Base-by-base conservation (phyloP, 2,329 filamentous ascomycete genomes). In the Penicillium glabrum region DNA sequence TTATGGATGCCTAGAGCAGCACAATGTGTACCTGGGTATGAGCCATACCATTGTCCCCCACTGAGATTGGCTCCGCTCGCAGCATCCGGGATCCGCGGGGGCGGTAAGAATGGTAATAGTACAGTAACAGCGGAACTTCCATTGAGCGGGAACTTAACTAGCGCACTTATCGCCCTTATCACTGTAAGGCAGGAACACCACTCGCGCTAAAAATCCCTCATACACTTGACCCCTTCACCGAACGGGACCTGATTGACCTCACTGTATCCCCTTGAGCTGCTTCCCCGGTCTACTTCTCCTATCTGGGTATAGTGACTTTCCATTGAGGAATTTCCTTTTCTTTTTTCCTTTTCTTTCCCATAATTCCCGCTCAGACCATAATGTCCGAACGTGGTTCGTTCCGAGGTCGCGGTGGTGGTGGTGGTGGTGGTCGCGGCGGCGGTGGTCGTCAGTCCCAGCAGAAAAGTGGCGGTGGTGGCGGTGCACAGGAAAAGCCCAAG, bases 401-500 rank as follows among this genome's bases (percentile, higher is more conserved):
- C 60, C 60, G 58, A 51, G 63, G 61, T 3, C 58, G 60, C 4
- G 58, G 59, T 52, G 23, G 23, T 24, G 23, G 23, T 24, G 60
- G 61, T 60, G 60, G 61, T 60, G 60, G 61, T 53, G 27, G 27
- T 29, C 27, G 27, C 27, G 27, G 26, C 26, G 54, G 60, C 51
- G 60, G 54, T 46, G 61, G 63, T 51, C 59, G 61, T 50, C 56
- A 61, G 49, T 56, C 73, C 75, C 65, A 77, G 76, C 62, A 76
- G 77, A 68, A 63, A 66, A 74, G 80, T 65, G 78, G 81, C 67
- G 80, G 80, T 67, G 77, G 79, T 61, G 77, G 79, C 60, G 75
- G 79, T 67, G 76, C 79, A 58, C 79, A 83, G 65, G 90, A 96
- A 77, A 86, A 88, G 68, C 91, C 92, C 59, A 97, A 96, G 86